Evolutionary conservation across 2,329 filamentous ascomycete species (phyloP).

Genomic region (Didymella glomerata): DNA sequence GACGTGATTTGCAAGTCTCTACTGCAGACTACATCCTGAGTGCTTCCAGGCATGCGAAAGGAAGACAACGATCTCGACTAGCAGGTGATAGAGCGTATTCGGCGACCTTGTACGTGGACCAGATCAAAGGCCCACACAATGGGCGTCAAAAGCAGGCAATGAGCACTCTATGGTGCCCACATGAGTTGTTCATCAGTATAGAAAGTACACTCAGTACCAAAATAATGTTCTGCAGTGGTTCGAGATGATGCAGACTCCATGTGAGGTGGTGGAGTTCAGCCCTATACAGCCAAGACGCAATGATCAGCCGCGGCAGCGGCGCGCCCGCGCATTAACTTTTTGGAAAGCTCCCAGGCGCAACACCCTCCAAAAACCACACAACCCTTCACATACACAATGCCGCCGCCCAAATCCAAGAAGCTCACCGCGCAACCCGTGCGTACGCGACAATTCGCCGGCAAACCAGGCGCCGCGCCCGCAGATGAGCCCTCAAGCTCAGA

Average conservation of each 20-base stretch:
- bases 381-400: conserved; percentile 51
- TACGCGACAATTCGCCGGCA: conserved; percentile 85
- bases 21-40: no score
- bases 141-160: no score
- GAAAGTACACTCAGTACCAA: no score
- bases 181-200: no score
- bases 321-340: conserved; percentile 11
- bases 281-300: conserved; percentile 17
- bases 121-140: no score
- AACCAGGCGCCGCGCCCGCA: conserved; percentile 62
- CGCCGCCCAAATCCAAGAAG: conserved; percentile 68
- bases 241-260: not conserved
- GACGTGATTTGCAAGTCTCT: no score
- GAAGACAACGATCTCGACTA: no score
- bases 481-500: conserved; percentile 53
- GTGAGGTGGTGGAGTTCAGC: conserved; percentile 9
- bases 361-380: not conserved
- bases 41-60: no score
- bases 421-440: conserved; percentile 92
- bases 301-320: conserved; percentile 10
- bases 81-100: no score
- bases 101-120: no score
- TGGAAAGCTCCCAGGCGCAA: conserved; percentile 13
- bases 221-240: no score
- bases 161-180: no score